These are phyloP conservation scores for Crithidia brevicula DNA, from an alignment of 208 protist genomes.

Conservation along the genomic window DNA sequence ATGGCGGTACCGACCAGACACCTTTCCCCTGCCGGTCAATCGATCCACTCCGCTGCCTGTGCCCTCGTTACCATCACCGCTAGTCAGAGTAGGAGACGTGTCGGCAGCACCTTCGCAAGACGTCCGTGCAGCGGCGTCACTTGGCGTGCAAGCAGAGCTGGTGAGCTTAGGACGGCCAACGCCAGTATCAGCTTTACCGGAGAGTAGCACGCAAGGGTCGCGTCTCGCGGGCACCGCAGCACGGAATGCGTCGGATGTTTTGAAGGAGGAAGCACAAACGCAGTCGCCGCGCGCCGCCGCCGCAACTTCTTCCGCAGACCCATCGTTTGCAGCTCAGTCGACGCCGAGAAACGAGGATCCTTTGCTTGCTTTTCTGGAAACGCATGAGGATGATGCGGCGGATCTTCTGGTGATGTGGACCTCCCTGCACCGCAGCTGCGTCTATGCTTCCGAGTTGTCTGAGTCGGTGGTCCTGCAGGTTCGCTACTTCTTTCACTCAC, in stretches of 20 bases:
- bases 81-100: too few relatives aligned
- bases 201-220: too few relatives aligned
- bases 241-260: too few relatives aligned
- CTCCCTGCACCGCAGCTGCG: constrained; percentile 73
- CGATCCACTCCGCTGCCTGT: not conserved
- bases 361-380: constrained; percentile 66
- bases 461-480: constrained; percentile 67
- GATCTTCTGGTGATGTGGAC: constrained; percentile 86
- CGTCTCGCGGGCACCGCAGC: too few relatives aligned
- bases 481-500: constrained; percentile 71
- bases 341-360: too few relatives aligned
- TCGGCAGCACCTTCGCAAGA: too few relatives aligned
- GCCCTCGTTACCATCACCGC: not conserved
- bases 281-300: too few relatives aligned
- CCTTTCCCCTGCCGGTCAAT: not conserved
- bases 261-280: too few relatives aligned
- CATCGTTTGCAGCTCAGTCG: too few relatives aligned
- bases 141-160: not conserved
- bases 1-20: constrained; percentile 45
- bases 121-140: too few relatives aligned
- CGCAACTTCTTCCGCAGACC: not conserved
- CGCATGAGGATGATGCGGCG: constrained; percentile 72
- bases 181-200: too few relatives aligned
- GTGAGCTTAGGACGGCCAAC: not conserved
- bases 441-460: constrained; percentile 75